phyloP scores from a whole-genome alignment of 345 rosid genomes.

The Arabidopsis arenosa region DNA sequence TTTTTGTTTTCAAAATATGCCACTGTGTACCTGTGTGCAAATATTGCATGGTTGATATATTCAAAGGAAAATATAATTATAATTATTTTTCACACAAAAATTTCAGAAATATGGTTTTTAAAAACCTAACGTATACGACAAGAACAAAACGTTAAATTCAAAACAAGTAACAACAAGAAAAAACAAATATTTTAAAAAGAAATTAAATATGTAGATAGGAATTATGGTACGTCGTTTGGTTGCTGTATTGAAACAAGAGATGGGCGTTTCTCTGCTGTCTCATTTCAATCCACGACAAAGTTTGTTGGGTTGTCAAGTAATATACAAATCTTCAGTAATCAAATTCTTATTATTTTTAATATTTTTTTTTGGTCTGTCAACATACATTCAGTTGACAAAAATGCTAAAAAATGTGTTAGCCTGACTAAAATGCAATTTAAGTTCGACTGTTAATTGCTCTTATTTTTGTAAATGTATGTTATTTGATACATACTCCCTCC shows the following conservation, averaged over 20 bases:
- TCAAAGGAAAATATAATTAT: neutral
- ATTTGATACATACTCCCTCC: no score
- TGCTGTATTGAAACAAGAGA: slow-evolving; percentile 41
- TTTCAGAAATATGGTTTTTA: slow-evolving; percentile 4
- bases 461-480: no score
- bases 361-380: neutral
- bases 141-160: slow-evolving; percentile 39
- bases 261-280: slow-evolving; percentile 45
- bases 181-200: neutral
- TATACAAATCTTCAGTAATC: slow-evolving; percentile 15
- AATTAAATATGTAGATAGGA: slow-evolving; percentile 27
- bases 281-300: slow-evolving; percentile 40
- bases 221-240: slow-evolving; percentile 34
- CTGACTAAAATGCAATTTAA: neutral
- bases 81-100: no score
- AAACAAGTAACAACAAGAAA: slow-evolving; percentile 21
- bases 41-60: neutral
- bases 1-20: neutral
- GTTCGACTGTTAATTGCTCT: no score
- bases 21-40: slow-evolving; percentile 6
- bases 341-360: neutral
- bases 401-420: no score
- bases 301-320: slow-evolving; percentile 46
- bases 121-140: slow-evolving; percentile 34
- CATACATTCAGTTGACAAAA: neutral